Conservation (phyloP, 441 rosid genomes). For the Pelargonium australe region DNA sequence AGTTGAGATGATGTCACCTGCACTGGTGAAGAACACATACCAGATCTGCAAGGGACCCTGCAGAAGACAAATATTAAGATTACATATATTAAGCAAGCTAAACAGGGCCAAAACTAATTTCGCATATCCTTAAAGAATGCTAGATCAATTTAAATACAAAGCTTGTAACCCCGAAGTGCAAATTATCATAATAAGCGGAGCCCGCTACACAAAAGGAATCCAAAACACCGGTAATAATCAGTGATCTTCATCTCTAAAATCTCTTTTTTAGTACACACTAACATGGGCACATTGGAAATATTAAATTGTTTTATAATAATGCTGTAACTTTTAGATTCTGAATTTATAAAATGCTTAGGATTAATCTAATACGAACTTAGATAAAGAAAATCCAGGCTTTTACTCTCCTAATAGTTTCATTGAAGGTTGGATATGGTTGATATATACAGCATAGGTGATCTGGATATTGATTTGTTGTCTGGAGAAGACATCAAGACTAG, state of each 20-base stretch:
- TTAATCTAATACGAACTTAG: too few relatives aligned
- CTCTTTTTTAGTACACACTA: neutral
- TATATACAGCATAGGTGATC: neutral
- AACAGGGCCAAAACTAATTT: neutral
- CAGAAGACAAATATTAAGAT: neutral
- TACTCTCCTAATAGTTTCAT: neutral
- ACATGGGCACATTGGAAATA: neutral
- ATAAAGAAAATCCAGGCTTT: neutral
- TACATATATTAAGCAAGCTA: neutral
- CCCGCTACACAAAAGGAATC: neutral
- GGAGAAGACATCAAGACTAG: neutral
- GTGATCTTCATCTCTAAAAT: neutral
- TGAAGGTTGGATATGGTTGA: neutral
- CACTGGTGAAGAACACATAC: slow-evolving; percentile 77
- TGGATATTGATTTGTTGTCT: neutral
- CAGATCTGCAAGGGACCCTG: slow-evolving; percentile 90
- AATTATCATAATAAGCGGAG: neutral
- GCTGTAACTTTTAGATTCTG: neutral
- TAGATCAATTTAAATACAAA: neutral
- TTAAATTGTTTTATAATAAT: too few relatives aligned
- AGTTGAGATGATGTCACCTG: slow-evolving; percentile 91
- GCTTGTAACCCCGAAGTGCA: too few relatives aligned
- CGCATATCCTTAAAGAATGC: neutral
- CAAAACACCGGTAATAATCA: neutral
- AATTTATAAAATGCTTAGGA: neutral